Evolutionary conservation across 805 yeast genomes (phyloP), one percentile per base, ranked within the genome.

Genomic region (Maudiozyma pseudohumilis): DNA sequence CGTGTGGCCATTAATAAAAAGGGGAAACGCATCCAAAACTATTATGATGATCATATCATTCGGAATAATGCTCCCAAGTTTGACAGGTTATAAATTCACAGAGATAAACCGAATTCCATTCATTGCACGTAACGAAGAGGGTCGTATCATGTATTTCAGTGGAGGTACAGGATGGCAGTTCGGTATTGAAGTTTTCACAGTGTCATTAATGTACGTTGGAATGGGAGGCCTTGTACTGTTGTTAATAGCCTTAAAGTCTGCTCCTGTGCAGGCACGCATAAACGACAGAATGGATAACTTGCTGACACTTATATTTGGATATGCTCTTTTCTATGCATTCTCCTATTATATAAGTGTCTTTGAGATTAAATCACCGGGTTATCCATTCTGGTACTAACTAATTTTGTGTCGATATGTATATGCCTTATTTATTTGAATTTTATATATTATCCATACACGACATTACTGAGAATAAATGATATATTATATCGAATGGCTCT

Each of bases 111-210:
- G 68, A 1, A 74, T 77, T 1, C 86, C 89, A 3, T 74, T 83
- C 34, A 44, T 82, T 15, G 76, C 79, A 1, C 64, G 62, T 38
- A 63, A 70, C 48, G 73, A 68, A 2, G 50, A 72, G 3, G 74
- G 72, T 10, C 59, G 63, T n/a, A 53, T 77, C 3, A 70, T 76
- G 57, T 68, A 64, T 47, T 68, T 79, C 39, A 70, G 81, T 40
- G 85, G 85, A 11, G 86, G 84, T 3, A 56, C 61, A 3, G 72
- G 69, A 39, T 76, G 75, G 65, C 89, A 81, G 58, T 75, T 80
- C 56, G 89, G 92, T 0, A 59, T 72, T 4, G 94, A 83, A 52
- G 67, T 77, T 3, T 50, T 75, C 4, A 54, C 78, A 2, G 69
- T 80, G 6, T 68, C 73, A 3, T 53, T 49, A 2, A 62, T 72